A percentile compares a stretch with the other conserved stretches of the same genome.
Evolutionary conservation across 495 filamentous ascomycete species (phyloP).

Genomic region (Xylona heveae): DNA sequence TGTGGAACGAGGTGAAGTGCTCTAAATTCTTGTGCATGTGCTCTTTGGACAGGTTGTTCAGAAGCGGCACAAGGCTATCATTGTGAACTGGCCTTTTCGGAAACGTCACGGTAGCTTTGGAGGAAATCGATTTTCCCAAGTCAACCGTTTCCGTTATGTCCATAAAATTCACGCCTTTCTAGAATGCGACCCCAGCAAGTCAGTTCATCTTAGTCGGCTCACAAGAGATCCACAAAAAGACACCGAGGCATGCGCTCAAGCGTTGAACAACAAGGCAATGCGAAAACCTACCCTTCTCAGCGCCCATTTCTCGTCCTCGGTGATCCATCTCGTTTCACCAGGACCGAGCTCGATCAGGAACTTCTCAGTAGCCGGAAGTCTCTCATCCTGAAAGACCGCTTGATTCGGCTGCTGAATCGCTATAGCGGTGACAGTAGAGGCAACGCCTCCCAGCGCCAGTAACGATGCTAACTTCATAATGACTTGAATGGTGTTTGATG

Average conservation of each 20-base stretch:
- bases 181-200: too few relatives aligned
- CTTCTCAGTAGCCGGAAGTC: constrained; percentile 18
- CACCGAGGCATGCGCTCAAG: constrained; percentile 1
- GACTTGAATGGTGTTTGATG: too few relatives aligned
- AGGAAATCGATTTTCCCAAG: constrained; percentile 24
- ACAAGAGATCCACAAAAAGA: background rate
- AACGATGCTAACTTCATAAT: constrained; percentile 1
- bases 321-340: constrained; percentile 68
- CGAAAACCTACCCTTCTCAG: constrained; percentile 49
- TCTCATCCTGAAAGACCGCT: constrained; percentile 1
- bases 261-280: constrained; percentile 3
- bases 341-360: constrained; percentile 76
- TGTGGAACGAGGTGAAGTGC: constrained; percentile 63
- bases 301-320: constrained; percentile 87
- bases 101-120: constrained; percentile 26
- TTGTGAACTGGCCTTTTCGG: constrained; percentile 45
- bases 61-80: constrained; percentile 41
- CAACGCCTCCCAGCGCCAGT: background rate
- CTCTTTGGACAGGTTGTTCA: constrained; percentile 45
- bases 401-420: constrained; percentile 3
- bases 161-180: constrained; percentile 82
- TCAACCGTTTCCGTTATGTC: constrained; percentile 63
- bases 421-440: background rate
- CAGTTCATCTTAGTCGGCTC: constrained; percentile 1
- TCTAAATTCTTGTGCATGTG: constrained; percentile 63